Percentiles rank a stretch among this genome's conserved stretches.
These are phyloP conservation scores for Cutaneotrichosporon arboriforme DNA, from an alignment of 1,284 basidiomycete species.

Conservation along the genomic window DNA sequence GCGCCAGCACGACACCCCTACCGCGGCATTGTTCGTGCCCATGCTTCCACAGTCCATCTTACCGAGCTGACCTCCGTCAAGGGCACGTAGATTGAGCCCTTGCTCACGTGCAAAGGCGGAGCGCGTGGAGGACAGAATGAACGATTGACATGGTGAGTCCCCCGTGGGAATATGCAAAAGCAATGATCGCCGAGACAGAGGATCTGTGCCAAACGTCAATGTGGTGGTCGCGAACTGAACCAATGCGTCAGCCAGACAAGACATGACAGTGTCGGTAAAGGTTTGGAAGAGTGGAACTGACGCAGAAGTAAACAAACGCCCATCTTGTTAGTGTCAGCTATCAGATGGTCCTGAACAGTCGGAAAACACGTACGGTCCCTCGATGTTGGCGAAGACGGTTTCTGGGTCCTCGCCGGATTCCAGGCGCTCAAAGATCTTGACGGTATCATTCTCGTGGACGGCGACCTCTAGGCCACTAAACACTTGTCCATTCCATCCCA, in stretches of 20 bases:
- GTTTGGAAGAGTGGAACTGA: slow-evolving; percentile 48
- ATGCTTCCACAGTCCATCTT: slow-evolving; percentile 15
- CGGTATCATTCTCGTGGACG: slow-evolving; percentile 72
- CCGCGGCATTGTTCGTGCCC: not conserved
- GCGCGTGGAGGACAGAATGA: slow-evolving; percentile 31
- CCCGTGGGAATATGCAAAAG: slow-evolving; percentile 51
- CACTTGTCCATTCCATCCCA: slow-evolving; percentile 91
- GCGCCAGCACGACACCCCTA: not conserved
- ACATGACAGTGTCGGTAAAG: no score
- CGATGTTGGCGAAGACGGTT: slow-evolving; percentile 59
- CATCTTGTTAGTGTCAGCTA: not conserved
- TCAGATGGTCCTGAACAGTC: no score
- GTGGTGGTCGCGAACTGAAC: slow-evolving; percentile 49
- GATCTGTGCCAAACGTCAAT: slow-evolving; percentile 79
- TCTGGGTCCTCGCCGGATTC: slow-evolving; percentile 51
- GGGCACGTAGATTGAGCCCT: slow-evolving; percentile 24
- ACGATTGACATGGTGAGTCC: not conserved
- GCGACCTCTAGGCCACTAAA: slow-evolving; percentile 68
- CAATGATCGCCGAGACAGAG: slow-evolving; percentile 83
- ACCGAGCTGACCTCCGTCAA: slow-evolving; percentile 36
- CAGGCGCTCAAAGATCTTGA: slow-evolving; percentile 59
- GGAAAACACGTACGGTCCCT: slow-evolving; percentile 77
- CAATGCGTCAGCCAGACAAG: no score
- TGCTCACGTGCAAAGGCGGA: slow-evolving; percentile 17
- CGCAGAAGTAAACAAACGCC: slow-evolving; percentile 57